phyloP scores from a whole-genome alignment of 1,284 basidiomycete genomes.

The Irpex rosettiformis region DNA sequence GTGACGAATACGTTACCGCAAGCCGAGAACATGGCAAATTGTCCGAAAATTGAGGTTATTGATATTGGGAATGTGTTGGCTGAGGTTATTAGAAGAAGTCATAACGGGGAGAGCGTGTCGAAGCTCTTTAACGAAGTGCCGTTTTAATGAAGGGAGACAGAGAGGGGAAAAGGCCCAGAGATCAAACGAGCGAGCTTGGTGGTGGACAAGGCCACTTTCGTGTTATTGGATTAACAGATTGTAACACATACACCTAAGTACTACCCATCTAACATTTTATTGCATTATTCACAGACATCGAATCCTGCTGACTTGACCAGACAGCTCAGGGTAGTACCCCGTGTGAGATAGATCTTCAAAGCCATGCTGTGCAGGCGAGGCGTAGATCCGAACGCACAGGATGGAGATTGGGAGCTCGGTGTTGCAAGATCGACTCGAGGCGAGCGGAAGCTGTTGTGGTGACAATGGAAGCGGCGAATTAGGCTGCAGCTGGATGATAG shows the following conservation, averaged over 20 bases:
- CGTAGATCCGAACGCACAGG: neutral
- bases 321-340: neutral
- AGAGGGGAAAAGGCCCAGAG: neutral
- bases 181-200: too few species aligned
- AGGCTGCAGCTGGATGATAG: too few species aligned
- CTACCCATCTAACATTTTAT: too few species aligned
- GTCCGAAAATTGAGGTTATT: conserved; percentile 91
- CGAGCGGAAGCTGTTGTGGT: too few species aligned
- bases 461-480: neutral
- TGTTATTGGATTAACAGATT: too few species aligned
- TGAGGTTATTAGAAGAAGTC: conserved; percentile 92
- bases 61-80: conserved; percentile 95
- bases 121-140: conserved; percentile 85
- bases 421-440: neutral
- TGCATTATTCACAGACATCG: too few species aligned
- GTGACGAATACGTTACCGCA: conserved; percentile 99
- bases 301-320: too few species aligned
- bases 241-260: too few species aligned
- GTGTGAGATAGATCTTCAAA: neutral
- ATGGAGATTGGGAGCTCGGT: neutral
- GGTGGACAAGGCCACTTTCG: too few species aligned
- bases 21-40: conserved; percentile 68
- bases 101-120: conserved; percentile 82
- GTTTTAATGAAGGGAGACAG: conserved; percentile 44
- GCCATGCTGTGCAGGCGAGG: neutral